Evolutionary conservation across 306 rosid genomes (phyloP).

Genomic region (Vigna nakashimae): DNA sequence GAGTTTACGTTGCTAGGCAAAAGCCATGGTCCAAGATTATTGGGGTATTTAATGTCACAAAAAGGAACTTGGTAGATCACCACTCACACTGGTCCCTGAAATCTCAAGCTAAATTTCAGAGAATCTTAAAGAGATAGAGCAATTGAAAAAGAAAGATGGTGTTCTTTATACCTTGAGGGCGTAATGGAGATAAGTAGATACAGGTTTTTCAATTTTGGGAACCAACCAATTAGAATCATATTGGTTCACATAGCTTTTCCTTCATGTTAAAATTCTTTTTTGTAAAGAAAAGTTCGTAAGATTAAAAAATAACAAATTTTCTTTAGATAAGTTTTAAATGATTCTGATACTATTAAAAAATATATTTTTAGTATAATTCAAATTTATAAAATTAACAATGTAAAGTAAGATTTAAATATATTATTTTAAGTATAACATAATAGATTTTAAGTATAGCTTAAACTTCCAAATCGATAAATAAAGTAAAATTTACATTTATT

Average conservation of each 20-base stretch:
- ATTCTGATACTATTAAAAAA: too few species aligned
- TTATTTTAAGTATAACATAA: too few species aligned
- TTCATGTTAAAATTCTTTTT: too few species aligned
- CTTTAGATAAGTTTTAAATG: too few species aligned
- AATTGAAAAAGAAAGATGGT: slow-evolving; percentile 10
- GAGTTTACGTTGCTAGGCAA: slow-evolving; percentile 36
- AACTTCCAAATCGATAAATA: too few species aligned
- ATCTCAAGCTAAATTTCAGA: slow-evolving; percentile 6
- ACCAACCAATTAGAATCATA: slow-evolving; percentile 43
- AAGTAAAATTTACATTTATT: too few species aligned
- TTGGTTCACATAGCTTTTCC: too few species aligned
- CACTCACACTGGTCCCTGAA: slow-evolving; percentile 43
- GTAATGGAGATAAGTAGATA: slow-evolving; percentile 38
- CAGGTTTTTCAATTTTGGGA: slow-evolving; percentile 37
- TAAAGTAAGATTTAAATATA: too few species aligned
- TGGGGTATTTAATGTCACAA: slow-evolving; percentile 26
- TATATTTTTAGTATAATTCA: rapidly evolving
- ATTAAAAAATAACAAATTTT: too few species aligned
- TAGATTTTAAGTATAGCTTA: too few species aligned
- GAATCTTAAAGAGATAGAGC: slow-evolving; percentile 33
- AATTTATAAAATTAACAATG: too few species aligned
- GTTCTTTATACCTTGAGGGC: slow-evolving; percentile 19
- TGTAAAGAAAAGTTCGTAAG: too few species aligned
- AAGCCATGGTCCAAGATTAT: slow-evolving; percentile 34
- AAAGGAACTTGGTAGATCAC: neutral